Percentiles rank a stretch among this genome's conserved stretches.
Conservation (phyloP, 2,329 filamentous ascomycete genomes). For the Cercospora sp. region DNA sequence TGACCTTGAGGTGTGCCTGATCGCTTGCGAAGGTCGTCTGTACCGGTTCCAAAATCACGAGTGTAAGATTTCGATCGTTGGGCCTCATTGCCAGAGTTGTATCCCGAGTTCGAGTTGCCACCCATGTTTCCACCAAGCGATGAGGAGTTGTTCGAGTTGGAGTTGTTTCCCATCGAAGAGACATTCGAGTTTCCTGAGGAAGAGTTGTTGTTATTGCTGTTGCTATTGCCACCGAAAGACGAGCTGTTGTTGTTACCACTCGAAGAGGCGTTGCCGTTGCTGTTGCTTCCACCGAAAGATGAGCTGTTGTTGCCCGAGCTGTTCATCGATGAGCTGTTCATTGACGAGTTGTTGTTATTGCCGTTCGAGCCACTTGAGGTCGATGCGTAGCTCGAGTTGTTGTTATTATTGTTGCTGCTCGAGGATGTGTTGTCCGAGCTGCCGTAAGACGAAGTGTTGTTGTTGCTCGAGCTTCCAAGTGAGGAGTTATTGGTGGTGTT, state of each 20-base stretch:
- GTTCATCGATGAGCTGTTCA: background rate
- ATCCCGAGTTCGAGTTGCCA: background rate
- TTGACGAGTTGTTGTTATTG: constrained; percentile 10
- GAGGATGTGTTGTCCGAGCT: constrained; percentile 7
- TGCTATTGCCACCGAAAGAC: background rate
- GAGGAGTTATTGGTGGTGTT: constrained; percentile 12
- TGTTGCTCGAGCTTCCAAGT: constrained; percentile 5
- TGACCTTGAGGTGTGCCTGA: constrained; percentile 9
- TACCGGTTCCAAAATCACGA: constrained; percentile 16
- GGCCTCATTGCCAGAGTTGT: constrained; percentile 14
- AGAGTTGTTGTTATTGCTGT: constrained; percentile 9
- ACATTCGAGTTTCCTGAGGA: background rate
- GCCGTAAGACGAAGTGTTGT: constrained; percentile 7
- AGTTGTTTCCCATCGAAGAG: constrained; percentile 5
- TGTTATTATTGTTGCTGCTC: constrained; percentile 9
- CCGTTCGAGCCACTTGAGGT: constrained; percentile 7
- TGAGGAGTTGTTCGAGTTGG: background rate
- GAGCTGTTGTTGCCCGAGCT: background rate
- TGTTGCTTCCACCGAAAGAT: constrained; percentile 11
- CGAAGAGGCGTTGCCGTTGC: background rate
- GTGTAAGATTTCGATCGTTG: constrained; percentile 18
- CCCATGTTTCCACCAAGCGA: background rate
- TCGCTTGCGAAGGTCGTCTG: constrained; percentile 14
- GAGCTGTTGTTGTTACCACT: constrained; percentile 7
- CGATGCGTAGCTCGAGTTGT: constrained; percentile 10